A percentile compares a stretch with the other conserved stretches of the same genome.
Evolutionary conservation across 306 rosid species (phyloP).

Genomic region (Styphnolobium japonicum): DNA sequence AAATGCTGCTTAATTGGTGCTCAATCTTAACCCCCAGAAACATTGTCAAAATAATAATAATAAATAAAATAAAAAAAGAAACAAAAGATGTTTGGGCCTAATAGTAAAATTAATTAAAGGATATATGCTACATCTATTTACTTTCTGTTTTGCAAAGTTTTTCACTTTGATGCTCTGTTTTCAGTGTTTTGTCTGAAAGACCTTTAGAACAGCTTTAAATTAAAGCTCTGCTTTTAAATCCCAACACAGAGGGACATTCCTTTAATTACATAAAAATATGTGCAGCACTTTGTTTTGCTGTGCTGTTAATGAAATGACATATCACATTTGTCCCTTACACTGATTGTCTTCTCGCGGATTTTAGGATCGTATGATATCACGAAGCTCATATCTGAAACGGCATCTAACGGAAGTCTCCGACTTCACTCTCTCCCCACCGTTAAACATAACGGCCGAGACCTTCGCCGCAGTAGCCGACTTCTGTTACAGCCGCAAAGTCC

Average conservation of each 20-base stretch:
- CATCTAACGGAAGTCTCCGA: conserved; percentile 47
- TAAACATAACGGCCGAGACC: conserved; percentile 67
- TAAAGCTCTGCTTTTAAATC: conserved; percentile 19
- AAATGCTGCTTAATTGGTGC: background rate
- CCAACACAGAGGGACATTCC: conserved; percentile 30
- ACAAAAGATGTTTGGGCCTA: background rate
- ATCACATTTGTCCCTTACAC: background rate
- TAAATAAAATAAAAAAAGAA: no score
- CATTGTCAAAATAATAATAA: background rate
- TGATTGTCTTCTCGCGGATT: background rate
- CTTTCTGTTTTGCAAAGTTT: background rate
- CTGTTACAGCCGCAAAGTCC: conserved; percentile 61
- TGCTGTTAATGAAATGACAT: conserved; percentile 15
- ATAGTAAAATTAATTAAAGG: background rate
- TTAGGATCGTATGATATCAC: conserved; percentile 65
- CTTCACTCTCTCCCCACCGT: conserved; percentile 67
- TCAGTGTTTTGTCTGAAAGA: conserved; percentile 21
- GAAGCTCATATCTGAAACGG: conserved; percentile 64
- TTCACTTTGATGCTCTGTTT: conserved; percentile 18
- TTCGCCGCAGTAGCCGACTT: conserved; percentile 61
- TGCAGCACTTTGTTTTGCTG: conserved; percentile 19
- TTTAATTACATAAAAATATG: conserved; percentile 36
- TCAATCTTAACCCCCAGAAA: background rate
- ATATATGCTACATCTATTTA: background rate
- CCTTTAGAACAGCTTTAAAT: conserved; percentile 3